Evolutionary conservation across 1,284 basidiomycete species (phyloP).

Genomic region (Wallemia hederae): DNA sequence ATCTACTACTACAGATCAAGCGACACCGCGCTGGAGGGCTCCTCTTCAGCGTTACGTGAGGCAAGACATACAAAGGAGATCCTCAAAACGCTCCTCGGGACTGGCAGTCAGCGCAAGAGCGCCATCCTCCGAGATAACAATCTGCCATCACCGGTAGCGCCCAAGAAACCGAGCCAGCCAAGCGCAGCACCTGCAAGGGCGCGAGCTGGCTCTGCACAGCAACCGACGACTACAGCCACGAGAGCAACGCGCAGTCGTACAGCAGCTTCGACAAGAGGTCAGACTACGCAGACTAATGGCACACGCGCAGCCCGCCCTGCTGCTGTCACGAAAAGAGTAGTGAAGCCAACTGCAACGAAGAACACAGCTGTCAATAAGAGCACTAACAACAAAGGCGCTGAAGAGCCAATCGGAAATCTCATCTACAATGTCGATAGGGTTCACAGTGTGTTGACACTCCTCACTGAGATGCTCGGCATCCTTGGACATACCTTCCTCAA

Average conservation of each 20-base stretch:
- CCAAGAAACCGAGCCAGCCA: neutral
- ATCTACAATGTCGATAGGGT: neutral
- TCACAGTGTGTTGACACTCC: conserved; percentile 11
- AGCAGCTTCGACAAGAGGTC: neutral
- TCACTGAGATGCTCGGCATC: conserved; percentile 35
- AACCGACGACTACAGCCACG: neutral
- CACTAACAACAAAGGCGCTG: neutral
- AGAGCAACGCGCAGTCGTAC: neutral
- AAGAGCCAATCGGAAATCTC: neutral
- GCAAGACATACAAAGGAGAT: neutral
- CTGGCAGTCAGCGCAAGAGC: neutral
- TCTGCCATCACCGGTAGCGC: neutral
- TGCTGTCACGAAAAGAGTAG: neutral
- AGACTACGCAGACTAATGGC: neutral
- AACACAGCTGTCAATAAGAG: neutral
- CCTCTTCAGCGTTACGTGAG: neutral
- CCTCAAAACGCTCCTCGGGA: neutral
- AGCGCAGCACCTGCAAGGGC: neutral
- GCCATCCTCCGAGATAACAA: neutral
- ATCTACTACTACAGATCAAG: neutral
- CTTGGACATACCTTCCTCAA: conserved; percentile 22
- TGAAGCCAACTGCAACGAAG: neutral
- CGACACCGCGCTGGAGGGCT: neutral
- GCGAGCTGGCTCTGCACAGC: neutral
- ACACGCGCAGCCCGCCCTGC: neutral